phyloP scores from a whole-genome alignment of 2,329 filamentous ascomycete species.

The Colletotrichum liriopes region DNA sequence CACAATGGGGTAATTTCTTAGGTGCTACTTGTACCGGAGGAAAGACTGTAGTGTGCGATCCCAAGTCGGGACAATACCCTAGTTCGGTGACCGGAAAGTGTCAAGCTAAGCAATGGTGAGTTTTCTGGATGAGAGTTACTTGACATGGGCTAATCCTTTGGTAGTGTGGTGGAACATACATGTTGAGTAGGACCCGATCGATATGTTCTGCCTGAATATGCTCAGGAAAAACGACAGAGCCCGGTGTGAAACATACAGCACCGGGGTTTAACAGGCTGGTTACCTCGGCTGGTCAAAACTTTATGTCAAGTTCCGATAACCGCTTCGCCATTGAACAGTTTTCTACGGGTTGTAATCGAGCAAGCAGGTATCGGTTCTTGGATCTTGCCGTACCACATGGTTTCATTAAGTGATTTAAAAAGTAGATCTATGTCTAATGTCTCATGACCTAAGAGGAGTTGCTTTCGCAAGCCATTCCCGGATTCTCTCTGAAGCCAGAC shows the following conservation, averaged over 20 bases:
- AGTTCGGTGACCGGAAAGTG: slow-evolving; percentile 21
- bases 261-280: too few relatives aligned
- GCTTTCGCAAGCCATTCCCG: slow-evolving; percentile 49
- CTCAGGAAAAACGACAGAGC: too few relatives aligned
- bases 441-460: neutral
- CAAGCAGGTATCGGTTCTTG: neutral
- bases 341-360: neutral
- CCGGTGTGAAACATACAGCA: too few relatives aligned
- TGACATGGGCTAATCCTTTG: neutral
- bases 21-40: slow-evolving; percentile 23
- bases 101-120: slow-evolving; percentile 14
- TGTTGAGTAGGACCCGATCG: neutral
- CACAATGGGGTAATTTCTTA: slow-evolving; percentile 25
- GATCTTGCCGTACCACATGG: too few relatives aligned
- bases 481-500: slow-evolving; percentile 44
- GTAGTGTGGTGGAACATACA: neutral
- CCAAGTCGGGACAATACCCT: slow-evolving; percentile 24
- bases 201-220: too few relatives aligned
- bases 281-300: too few relatives aligned
- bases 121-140: neutral
- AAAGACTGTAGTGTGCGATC: slow-evolving; percentile 12
- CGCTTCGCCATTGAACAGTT: too few relatives aligned
- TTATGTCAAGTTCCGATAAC: too few relatives aligned
- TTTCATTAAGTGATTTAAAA: neutral
- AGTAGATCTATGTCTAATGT: neutral